Conservation (phyloP, 2,329 filamentous ascomycete species). For the Fusarium dimerum region DNA sequence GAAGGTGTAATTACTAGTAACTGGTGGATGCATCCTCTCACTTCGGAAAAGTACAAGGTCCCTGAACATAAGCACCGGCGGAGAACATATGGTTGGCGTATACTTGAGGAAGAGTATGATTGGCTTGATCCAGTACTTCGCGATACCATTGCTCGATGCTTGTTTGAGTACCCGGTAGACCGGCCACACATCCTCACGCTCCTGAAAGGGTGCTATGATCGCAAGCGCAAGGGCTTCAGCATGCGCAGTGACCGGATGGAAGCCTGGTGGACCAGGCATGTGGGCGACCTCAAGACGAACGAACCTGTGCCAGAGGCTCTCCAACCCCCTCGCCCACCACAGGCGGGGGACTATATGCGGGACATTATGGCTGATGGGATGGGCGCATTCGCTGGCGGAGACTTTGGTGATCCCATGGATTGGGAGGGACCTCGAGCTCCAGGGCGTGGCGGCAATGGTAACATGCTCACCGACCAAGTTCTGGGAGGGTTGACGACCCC, state of each 20-base stretch:
- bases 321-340: too few relatives aligned
- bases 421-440: too few relatives aligned
- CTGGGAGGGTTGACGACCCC: too few relatives aligned
- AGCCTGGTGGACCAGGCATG: slow-evolving; percentile 21
- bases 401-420: too few relatives aligned
- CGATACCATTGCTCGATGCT: slow-evolving; percentile 25
- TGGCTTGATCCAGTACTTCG: slow-evolving; percentile 24
- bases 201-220: slow-evolving; percentile 15
- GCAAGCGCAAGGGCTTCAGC: slow-evolving; percentile 20
- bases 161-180: slow-evolving; percentile 26
- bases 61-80: neutral
- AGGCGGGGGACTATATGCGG: too few relatives aligned
- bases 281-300: neutral
- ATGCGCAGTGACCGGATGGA: slow-evolving; percentile 13
- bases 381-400: too few relatives aligned
- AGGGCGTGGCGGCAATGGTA: too few relatives aligned
- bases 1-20: slow-evolving; percentile 26
- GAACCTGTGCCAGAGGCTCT: neutral
- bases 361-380: too few relatives aligned
- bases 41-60: neutral
- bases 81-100: slow-evolving; percentile 25
- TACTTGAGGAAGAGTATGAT: slow-evolving; percentile 9
- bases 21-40: slow-evolving; percentile 14
- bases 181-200: slow-evolving; percentile 28
- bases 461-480: too few relatives aligned